phyloP scores from a whole-genome alignment of 2,329 filamentous ascomycete species.

The Cladosporium sp. region DNA sequence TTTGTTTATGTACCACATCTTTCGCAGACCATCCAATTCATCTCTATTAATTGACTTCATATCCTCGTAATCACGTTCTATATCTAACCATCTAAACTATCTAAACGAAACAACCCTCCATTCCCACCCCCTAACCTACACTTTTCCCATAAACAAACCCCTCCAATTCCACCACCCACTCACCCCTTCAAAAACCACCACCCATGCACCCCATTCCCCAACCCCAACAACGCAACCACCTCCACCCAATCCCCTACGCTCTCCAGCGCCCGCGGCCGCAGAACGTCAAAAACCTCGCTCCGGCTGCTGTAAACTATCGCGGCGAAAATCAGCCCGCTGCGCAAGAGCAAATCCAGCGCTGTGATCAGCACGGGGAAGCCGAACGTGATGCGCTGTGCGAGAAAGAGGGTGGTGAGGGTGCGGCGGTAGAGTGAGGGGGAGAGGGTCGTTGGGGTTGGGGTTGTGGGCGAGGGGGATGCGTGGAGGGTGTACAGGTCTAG shows the following conservation, averaged over 20 bases:
- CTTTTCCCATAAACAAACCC: too few relatives aligned
- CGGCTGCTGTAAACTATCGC: constrained; percentile 23
- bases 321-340: constrained; percentile 19
- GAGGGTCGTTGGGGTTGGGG: too few relatives aligned
- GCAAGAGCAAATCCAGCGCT: constrained; percentile 25
- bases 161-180: too few relatives aligned
- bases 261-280: constrained; percentile 24
- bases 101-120: too few relatives aligned
- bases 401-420: constrained; percentile 37
- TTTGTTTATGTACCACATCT: too few relatives aligned
- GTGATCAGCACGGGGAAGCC: constrained; percentile 34
- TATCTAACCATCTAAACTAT: too few relatives aligned
- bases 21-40: too few relatives aligned
- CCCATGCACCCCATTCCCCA: constrained; percentile 28
- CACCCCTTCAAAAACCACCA: constrained; percentile 29
- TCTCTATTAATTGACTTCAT: too few relatives aligned
- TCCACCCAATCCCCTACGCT: constrained; percentile 18
- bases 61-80: too few relatives aligned
- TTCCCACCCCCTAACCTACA: not conserved
- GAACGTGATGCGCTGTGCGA: constrained; percentile 38
- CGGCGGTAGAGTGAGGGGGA: too few relatives aligned
- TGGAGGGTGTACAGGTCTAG: constrained; percentile 36
- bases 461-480: constrained; percentile 19
- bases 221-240: constrained; percentile 15
- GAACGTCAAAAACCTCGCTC: constrained; percentile 21